Percentiles rank a stretch among this genome's conserved stretches.
Evolutionary conservation across 2,329 filamentous ascomycete genomes (phyloP).

Genomic region (Pyricularia pennisetigena): DNA sequence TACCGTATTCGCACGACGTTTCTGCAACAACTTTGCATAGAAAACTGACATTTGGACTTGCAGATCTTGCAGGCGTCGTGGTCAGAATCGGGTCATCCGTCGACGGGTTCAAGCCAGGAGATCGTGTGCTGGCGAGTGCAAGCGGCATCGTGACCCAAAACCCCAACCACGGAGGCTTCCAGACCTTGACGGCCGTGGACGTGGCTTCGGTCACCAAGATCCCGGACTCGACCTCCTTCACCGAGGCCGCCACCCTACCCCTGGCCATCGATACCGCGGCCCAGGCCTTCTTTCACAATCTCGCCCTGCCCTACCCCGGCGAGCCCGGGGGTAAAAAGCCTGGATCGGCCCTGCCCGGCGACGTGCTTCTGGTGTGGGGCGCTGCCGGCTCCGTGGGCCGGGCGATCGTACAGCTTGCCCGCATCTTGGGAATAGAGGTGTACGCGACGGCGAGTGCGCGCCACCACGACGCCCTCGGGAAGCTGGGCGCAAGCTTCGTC

Average conservation of each 20-base stretch:
- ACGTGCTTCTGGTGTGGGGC: slow-evolving; percentile 8
- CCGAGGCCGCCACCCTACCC: slow-evolving; percentile 1
- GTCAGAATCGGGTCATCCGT: slow-evolving; percentile 11
- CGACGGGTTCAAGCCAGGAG: slow-evolving; percentile 11
- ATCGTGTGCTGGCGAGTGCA: slow-evolving; percentile 11
- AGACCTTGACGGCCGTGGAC: slow-evolving; percentile 6
- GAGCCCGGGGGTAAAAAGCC: neutral
- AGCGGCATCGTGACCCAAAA: slow-evolving; percentile 6
- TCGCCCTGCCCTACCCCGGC: neutral
- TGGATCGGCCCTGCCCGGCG: neutral
- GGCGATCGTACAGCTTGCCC: slow-evolving; percentile 7
- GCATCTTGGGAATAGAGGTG: slow-evolving; percentile 6
- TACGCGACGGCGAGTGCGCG: slow-evolving; percentile 6
- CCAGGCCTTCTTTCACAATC: neutral
- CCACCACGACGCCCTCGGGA: slow-evolving; percentile 7
- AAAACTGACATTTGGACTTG: slow-evolving; percentile 8
- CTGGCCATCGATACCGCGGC: slow-evolving; percentile 1
- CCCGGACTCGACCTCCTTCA: neutral
- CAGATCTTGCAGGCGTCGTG: slow-evolving; percentile 9
- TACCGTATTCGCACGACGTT: neutral
- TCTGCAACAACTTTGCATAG: neutral
- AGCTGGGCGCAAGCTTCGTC: slow-evolving; percentile 5
- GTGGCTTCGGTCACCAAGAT: neutral
- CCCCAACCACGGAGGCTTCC: slow-evolving; percentile 9
- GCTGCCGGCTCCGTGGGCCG: slow-evolving; percentile 5